Base-by-base conservation (phyloP, 306 rosid species). In the Quercus robur region DNA sequence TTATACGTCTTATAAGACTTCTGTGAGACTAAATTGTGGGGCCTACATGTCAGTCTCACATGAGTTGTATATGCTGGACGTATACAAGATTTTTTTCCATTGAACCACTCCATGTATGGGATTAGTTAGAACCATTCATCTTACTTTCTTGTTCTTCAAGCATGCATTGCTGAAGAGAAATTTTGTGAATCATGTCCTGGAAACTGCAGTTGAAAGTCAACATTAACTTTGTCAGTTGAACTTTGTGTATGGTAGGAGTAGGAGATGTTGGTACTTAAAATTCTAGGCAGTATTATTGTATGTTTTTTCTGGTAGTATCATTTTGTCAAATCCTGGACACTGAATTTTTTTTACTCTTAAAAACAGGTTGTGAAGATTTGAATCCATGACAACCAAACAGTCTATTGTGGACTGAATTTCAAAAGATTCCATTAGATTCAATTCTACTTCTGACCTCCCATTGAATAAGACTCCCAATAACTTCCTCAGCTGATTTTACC, bases 191-290 rank as follows among this genome's bases (percentile, higher is more conserved):
- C 63, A 33, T 63, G 75, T 55, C 11, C 28, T 25, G 41, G 69
- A 19, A 75, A 71, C 12, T 54, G 61, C 26, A 15, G 1, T 18
- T 69, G 12, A 52, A 81, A 70, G 75, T n/a, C 62, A 61, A 54
- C 9, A 31, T 71, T 62, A 31, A 33, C 59, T 56, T 69, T 71
- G 72, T 79, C n/a, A 35, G 21, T 66, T 76, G 30, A 28, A 74
- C 57, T 46, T 6, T 62, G 44, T 4, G 19, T 46, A 13, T 56
- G 1, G 38, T 13, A 21, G 59, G 18, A 56, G 35, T 13, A 20
- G 69, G 18, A 56, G 5, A 56, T n/a, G 38, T 59, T 14, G 5
- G 25, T 33, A 17, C 21, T 1, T 70, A 38, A 56, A 30, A 78
- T 56, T 75, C 4, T 23, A 28, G 35, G 69, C 73, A 62, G 15